Conservation (phyloP, 2,329 filamentous ascomycete species). For the Graphium sp. region DNA sequence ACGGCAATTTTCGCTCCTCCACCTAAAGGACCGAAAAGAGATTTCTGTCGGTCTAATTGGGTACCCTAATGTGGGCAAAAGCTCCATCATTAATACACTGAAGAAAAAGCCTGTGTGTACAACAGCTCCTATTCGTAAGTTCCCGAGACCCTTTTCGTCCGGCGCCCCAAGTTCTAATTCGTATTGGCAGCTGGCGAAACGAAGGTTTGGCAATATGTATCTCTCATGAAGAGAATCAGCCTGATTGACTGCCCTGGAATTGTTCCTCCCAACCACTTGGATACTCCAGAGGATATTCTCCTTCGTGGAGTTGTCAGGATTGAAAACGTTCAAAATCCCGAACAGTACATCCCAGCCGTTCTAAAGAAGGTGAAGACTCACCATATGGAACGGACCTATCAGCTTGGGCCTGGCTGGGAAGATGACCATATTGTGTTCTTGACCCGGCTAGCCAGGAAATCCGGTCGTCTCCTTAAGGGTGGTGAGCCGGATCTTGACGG, state of each 20-base stretch:
- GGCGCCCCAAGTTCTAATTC: no score
- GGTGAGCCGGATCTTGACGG: conserved; percentile 93
- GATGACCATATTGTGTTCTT: conserved; percentile 71
- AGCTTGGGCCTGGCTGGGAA: conserved; percentile 63
- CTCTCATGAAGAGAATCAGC: conserved; percentile 76
- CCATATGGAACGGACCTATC: conserved; percentile 87
- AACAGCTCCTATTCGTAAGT: conserved; percentile 68
- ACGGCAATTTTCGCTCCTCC: conserved; percentile 80
- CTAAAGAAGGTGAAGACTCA: conserved; percentile 65
- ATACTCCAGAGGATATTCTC: conserved; percentile 75
- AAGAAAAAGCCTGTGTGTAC: conserved; percentile 88
- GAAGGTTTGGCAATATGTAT: conserved; percentile 97
- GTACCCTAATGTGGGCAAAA: conserved; percentile 81
- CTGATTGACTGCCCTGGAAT: conserved; percentile 96
- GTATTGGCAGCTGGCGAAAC: no score
- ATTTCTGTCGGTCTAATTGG: conserved; percentile 78
- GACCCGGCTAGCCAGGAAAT: conserved; percentile 73
- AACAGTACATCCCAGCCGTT: conserved; percentile 83
- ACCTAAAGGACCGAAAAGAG: conserved; percentile 72
- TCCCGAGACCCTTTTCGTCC: conserved; percentile 2
- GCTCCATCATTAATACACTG: conserved; percentile 90
- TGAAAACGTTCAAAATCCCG: conserved; percentile 90
- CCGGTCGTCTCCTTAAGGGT: conserved; percentile 70
- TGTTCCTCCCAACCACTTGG: conserved; percentile 72
- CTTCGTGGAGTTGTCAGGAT: conserved; percentile 83